These are phyloP conservation scores for Orbilia ellipsospora DNA, from an alignment of 2,329 filamentous ascomycete genomes.

Conservation along the genomic window DNA sequence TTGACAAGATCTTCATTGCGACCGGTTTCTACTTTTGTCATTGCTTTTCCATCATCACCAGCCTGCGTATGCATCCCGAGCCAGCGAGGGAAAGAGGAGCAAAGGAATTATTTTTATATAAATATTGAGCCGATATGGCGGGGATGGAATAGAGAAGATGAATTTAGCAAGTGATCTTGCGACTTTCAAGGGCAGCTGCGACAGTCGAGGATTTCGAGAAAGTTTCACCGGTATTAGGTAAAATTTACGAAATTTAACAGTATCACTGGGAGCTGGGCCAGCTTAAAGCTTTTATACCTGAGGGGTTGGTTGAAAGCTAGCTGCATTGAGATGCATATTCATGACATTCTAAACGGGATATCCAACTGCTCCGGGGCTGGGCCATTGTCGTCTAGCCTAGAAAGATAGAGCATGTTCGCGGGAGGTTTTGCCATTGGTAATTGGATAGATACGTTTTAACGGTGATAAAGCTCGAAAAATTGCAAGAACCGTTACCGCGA, in stretches of 20 bases:
- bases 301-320: background rate
- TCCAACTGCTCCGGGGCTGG: background rate
- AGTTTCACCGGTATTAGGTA: slow-evolving; percentile 23
- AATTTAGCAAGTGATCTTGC: slow-evolving; percentile 1
- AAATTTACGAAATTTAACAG: slow-evolving; percentile 35
- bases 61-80: slow-evolving; percentile 53
- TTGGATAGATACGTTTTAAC: background rate
- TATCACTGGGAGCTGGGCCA: background rate
- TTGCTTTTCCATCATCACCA: slow-evolving; percentile 52
- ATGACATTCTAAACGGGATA: background rate
- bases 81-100: slow-evolving; percentile 33
- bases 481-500: slow-evolving; percentile 17
- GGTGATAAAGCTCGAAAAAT: background rate
- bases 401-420: background rate
- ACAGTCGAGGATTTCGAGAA: background rate
- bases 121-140: too few species aligned
- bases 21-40: slow-evolving; percentile 52
- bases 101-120: background rate
- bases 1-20: slow-evolving; percentile 31
- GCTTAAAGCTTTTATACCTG: slow-evolving; percentile 31
- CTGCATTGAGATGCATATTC: background rate
- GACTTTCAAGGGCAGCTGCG: slow-evolving; percentile 11
- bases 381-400: too few species aligned
- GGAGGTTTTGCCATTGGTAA: slow-evolving; percentile 19
- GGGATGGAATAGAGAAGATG: too few species aligned